These are phyloP conservation scores for Cephaloascus albidus DNA, from an alignment of 805 yeast genomes.

Conservation along the genomic window DNA sequence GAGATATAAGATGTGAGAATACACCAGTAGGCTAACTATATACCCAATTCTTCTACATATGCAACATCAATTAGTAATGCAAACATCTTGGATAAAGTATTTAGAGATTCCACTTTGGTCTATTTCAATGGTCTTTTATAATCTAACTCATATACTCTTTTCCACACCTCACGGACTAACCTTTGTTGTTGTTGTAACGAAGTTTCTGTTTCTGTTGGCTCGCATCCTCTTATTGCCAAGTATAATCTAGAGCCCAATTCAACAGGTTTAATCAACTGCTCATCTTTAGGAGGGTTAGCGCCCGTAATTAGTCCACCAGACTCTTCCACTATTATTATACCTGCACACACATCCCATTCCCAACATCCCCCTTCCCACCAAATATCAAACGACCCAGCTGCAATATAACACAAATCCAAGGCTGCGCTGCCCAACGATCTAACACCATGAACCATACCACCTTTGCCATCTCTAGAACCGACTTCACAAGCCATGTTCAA, in stretches of 20 bases:
- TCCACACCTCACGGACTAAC: slow-evolving; percentile 7
- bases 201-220: slow-evolving; percentile 3
- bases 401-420: slow-evolving; percentile 8
- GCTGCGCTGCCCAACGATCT: slow-evolving; percentile 8
- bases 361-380: slow-evolving; percentile 11
- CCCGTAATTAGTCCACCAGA: slow-evolving; percentile 7
- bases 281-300: slow-evolving; percentile 4
- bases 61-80: too few species aligned
- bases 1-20: too few species aligned
- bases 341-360: slow-evolving; percentile 11
- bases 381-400: slow-evolving; percentile 8
- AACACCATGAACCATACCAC: slow-evolving; percentile 7
- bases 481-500: slow-evolving; percentile 7
- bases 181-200: slow-evolving; percentile 5
- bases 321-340: slow-evolving; percentile 6
- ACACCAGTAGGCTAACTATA: too few species aligned
- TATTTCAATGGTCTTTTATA: slow-evolving; percentile 4
- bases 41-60: too few species aligned
- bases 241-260: slow-evolving; percentile 7
- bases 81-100: too few species aligned
- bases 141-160: slow-evolving; percentile 4
- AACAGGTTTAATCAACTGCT: slow-evolving; percentile 2
- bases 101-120: too few species aligned
- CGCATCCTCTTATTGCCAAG: slow-evolving; percentile 5
- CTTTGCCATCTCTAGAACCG: slow-evolving; percentile 1